Conservation (phyloP, 495 filamentous ascomycete species). For the Trypethelium eluteriae region DNA sequence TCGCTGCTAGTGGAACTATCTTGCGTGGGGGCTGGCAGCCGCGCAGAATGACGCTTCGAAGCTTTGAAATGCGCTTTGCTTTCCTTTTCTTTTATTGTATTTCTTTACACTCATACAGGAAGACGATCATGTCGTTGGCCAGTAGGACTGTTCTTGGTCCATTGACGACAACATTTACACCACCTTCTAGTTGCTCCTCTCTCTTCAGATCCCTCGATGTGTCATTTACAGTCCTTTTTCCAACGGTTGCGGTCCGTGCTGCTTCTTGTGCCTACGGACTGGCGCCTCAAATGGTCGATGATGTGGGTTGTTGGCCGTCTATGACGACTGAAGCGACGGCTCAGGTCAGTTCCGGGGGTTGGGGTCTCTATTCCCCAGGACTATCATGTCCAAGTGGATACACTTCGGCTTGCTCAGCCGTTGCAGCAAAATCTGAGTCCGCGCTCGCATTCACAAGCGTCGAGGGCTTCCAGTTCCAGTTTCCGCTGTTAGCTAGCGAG, state of each 20-base stretch:
- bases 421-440: background rate
- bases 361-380: constrained; percentile 8
- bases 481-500: background rate
- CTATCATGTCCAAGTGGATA: constrained; percentile 1
- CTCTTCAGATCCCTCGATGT: background rate
- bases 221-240: background rate
- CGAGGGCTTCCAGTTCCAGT: background rate
- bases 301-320: constrained; percentile 5
- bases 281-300: background rate
- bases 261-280: background rate
- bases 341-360: background rate
- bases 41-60: too few species aligned
- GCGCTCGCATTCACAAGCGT: background rate
- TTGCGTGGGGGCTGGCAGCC: too few species aligned
- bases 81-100: too few species aligned
- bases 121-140: too few species aligned
- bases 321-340: background rate
- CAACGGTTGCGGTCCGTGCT: background rate
- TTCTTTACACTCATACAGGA: too few species aligned
- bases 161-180: background rate
- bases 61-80: too few species aligned
- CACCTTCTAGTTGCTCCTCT: background rate
- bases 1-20: too few species aligned
- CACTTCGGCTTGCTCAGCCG: constrained; percentile 3
- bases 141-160: constrained; percentile 5